Evolutionary conservation across 768 basidiomycete genomes (phyloP).

Genomic region (Pleurotus giganteus): DNA sequence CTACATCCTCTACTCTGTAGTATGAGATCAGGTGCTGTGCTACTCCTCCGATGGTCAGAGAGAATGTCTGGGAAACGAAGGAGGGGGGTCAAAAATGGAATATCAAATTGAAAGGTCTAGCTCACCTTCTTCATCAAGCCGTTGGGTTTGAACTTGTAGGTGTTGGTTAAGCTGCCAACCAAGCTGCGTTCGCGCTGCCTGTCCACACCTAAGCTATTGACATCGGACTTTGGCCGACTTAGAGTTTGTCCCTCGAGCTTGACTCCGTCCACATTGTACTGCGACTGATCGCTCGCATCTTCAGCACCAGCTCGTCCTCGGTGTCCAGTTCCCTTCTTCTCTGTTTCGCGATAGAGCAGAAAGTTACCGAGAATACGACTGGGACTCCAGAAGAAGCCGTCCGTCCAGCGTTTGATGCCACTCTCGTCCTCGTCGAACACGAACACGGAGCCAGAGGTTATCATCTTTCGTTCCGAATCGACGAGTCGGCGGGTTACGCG

Average conservation of each 20-base stretch:
- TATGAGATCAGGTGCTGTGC: constrained; percentile 94
- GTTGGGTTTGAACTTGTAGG: constrained; percentile 88
- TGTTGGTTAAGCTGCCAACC: constrained; percentile 89
- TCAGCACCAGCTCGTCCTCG: constrained; percentile 44
- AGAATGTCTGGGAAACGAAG: constrained; percentile 71
- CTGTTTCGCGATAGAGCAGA: constrained; percentile 91
- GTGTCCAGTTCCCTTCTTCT: constrained; percentile 73
- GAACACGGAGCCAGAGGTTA: constrained; percentile 90
- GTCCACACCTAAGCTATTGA: constrained; percentile 47
- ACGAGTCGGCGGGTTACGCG: constrained; percentile 89
- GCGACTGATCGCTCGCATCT: constrained; percentile 32
- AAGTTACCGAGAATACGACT: constrained; percentile 93
- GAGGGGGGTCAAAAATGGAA: not conserved
- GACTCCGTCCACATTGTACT: constrained; percentile 24
- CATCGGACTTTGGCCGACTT: constrained; percentile 61
- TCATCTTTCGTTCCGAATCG: constrained; percentile 90
- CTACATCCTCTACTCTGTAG: constrained; percentile 90
- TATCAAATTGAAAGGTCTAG: constrained; percentile 7
- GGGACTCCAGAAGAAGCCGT: constrained; percentile 96
- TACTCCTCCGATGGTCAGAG: constrained; percentile 78
- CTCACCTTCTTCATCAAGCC: constrained; percentile 97
- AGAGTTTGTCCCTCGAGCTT: constrained; percentile 45
- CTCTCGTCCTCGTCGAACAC: constrained; percentile 98
- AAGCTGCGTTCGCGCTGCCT: constrained; percentile 77
- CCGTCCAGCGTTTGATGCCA: constrained; percentile 97